Conservation (phyloP, 305 asterid species). For the Rubia balearica region DNA sequence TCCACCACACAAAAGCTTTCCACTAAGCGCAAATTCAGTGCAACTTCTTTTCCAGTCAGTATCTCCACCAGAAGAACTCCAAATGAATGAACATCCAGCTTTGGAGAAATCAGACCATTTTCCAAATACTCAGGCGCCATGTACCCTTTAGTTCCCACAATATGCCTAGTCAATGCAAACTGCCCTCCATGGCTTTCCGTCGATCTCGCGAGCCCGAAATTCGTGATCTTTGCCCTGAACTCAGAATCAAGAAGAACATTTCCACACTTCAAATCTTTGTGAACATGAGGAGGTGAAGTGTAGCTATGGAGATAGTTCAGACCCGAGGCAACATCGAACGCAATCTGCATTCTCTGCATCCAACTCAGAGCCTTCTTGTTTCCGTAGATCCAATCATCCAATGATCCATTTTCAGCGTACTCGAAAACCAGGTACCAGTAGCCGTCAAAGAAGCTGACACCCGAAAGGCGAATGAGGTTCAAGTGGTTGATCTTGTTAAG, state of each 20-base stretch:
- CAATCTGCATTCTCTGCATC: constrained; percentile 60
- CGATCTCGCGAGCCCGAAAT: constrained; percentile 64
- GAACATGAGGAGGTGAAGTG: constrained; percentile 70
- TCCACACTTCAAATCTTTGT: constrained; percentile 60
- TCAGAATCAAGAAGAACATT: constrained; percentile 57
- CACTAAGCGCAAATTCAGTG: constrained; percentile 25
- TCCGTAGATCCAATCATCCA: constrained; percentile 44
- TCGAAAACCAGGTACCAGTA: constrained; percentile 81
- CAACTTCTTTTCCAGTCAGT: constrained; percentile 59
- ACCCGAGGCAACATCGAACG: constrained; percentile 65
- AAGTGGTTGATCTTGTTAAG: constrained; percentile 77
- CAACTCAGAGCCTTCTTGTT: constrained; percentile 33
- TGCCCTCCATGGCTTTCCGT: constrained; percentile 58
- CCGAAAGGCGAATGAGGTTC: constrained; percentile 78
- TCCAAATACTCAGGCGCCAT: constrained; percentile 96
- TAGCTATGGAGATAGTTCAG: constrained; percentile 76
- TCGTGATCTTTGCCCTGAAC: constrained; percentile 66
- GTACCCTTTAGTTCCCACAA: constrained; percentile 87
- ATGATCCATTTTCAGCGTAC: constrained; percentile 63
- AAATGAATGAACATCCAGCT: constrained; percentile 78
- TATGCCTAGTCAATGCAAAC: constrained; percentile 75
- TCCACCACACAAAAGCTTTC: constrained; percentile 33
- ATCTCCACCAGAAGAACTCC: constrained; percentile 82
- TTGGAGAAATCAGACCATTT: constrained; percentile 64
- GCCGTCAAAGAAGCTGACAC: constrained; percentile 68